phyloP scores from a whole-genome alignment of 192 early-diverging fungal genomes.

The Podochytrium sp. region DNA sequence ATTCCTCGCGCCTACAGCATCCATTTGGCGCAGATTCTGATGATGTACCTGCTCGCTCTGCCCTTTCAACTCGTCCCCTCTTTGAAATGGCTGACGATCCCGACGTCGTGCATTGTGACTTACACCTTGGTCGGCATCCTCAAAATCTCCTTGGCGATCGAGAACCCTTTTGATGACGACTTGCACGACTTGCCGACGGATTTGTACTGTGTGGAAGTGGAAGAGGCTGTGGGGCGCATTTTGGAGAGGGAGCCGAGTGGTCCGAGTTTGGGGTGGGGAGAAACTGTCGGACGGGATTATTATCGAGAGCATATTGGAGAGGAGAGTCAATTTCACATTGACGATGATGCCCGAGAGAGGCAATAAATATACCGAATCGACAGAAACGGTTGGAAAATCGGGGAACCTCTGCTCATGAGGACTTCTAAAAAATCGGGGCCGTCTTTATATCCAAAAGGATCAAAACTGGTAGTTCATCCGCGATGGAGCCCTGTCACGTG shows the following conservation, averaged over 20 bases:
- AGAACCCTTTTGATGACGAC: constrained; percentile 19
- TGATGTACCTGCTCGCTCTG: constrained; percentile 73
- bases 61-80: constrained; percentile 77
- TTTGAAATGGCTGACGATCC: constrained; percentile 59
- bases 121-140: constrained; percentile 84
- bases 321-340: no score
- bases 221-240: background rate
- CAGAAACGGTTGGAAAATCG: no score
- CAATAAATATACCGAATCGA: no score
- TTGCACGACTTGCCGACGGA: constrained; percentile 18
- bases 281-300: background rate
- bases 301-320: no score
- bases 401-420: no score
- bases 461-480: no score
- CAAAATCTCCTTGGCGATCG: constrained; percentile 80
- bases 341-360: no score
- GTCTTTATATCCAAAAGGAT: no score
- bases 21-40: constrained; percentile 81
- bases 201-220: background rate
- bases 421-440: no score
- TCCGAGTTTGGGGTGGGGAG: background rate
- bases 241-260: background rate
- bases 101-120: constrained; percentile 65
- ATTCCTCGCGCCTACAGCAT: constrained; percentile 86
- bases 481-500: no score